These are phyloP conservation scores for Fimicolochytrium jonesii DNA, from an alignment of 192 early-diverging fungal genomes.

Conservation along the genomic window DNA sequence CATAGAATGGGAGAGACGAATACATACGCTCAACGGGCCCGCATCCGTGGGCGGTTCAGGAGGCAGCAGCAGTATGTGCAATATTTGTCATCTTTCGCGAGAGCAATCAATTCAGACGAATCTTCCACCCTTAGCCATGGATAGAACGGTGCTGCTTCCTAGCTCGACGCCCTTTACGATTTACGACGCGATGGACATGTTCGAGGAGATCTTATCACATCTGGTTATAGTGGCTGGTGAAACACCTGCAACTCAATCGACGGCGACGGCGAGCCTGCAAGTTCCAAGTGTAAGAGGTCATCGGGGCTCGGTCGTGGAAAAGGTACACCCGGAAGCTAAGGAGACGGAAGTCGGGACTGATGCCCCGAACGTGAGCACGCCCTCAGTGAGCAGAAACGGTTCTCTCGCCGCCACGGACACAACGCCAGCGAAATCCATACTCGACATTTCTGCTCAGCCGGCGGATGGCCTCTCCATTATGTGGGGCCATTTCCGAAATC, in stretches of 20 bases:
- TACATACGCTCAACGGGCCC: constrained; percentile 28
- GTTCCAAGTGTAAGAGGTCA: too few species aligned
- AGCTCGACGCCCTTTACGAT: constrained; percentile 51
- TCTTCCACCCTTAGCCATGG: constrained; percentile 7
- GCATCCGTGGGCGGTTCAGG: constrained; percentile 34
- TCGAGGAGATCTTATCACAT: constrained; percentile 44
- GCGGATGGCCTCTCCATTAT: constrained; percentile 48
- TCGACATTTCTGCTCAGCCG: not conserved
- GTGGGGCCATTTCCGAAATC: constrained; percentile 66
- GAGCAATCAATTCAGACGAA: not conserved
- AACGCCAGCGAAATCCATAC: not conserved
- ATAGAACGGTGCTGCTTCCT: constrained; percentile 51
- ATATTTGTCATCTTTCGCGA: too few species aligned
- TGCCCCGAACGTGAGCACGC: too few species aligned
- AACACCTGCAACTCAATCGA: too few species aligned
- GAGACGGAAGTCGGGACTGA: too few species aligned
- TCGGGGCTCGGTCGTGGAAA: too few species aligned
- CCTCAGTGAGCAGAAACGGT: too few species aligned
- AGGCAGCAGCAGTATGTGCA: constrained; percentile 3
- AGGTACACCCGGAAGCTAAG: too few species aligned
- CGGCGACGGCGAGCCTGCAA: too few species aligned
- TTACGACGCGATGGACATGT: constrained; percentile 39
- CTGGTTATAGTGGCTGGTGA: constrained; percentile 24
- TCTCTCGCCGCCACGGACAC: not conserved
- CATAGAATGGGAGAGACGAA: constrained; percentile 26